A percentile compares a stretch with the other conserved stretches of the same genome.
Evolutionary conservation across 768 basidiomycete genomes (phyloP).

Genomic region (Nidula microcarpa): DNA sequence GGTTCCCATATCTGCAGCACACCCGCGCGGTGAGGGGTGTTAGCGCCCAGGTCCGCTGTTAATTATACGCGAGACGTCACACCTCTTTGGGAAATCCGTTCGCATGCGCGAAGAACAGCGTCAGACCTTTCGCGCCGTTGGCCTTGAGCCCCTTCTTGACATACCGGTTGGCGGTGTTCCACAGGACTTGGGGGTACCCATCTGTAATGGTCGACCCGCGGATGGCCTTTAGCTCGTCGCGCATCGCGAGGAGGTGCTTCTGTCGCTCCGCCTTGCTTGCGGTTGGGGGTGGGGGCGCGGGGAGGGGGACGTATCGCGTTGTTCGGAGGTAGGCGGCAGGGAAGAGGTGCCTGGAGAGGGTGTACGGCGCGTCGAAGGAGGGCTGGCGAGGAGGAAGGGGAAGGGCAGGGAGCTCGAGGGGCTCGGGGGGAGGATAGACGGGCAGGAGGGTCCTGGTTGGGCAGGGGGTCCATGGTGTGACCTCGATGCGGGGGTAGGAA

Average conservation of each 20-base stretch:
- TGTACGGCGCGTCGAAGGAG: conserved; percentile 30
- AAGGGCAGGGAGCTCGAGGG: conserved; percentile 26
- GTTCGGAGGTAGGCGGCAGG: conserved; percentile 51
- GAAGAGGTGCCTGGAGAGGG: conserved; percentile 50
- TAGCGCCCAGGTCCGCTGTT: no score
- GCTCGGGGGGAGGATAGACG: conserved; percentile 34
- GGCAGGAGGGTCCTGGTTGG: conserved; percentile 23
- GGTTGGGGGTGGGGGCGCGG: conserved; percentile 19
- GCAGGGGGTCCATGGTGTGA: conserved; percentile 3
- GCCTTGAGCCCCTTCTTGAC: conserved; percentile 30
- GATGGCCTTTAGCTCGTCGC: conserved; percentile 19
- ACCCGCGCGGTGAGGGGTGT: neutral
- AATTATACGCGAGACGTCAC: conserved; percentile 9
- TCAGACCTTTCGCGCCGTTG: conserved; percentile 42
- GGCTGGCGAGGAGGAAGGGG: conserved; percentile 35
- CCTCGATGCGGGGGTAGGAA: neutral
- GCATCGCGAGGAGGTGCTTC: conserved; percentile 17
- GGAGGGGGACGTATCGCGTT: conserved; percentile 36
- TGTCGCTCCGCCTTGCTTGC: conserved; percentile 34
- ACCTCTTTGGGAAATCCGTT: conserved; percentile 91
- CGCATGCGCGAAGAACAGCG: conserved; percentile 77
- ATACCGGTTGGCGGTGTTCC: conserved; percentile 75
- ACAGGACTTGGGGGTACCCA: conserved; percentile 44
- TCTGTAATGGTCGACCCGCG: conserved; percentile 28
- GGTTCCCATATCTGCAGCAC: conserved; percentile 75